phyloP scores from a whole-genome alignment of 345 rosid genomes.

The Theobroma cacao region DNA sequence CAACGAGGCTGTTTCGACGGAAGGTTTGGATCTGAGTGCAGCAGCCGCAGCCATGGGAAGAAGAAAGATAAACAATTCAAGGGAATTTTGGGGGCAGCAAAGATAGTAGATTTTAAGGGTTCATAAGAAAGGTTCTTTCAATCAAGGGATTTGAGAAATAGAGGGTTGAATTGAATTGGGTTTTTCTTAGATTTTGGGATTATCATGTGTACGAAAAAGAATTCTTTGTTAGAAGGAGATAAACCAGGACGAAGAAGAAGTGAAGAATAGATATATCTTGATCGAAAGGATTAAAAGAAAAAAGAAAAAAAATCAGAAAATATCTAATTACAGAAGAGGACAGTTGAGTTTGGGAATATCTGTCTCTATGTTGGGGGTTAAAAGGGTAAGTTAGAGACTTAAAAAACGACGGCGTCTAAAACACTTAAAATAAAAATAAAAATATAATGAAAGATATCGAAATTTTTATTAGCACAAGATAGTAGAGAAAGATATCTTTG shows the following conservation, averaged over 20 bases:
- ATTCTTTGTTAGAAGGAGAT: not conserved
- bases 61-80: constrained; percentile 3
- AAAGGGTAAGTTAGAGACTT: not conserved
- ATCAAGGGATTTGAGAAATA: constrained; percentile 2
- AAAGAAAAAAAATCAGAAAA: not conserved
- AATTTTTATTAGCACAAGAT: too few species aligned
- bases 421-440: not conserved
- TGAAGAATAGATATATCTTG: not conserved
- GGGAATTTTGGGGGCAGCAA: not conserved
- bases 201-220: not conserved
- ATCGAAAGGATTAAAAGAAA: not conserved
- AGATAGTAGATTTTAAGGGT: not conserved
- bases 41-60: constrained; percentile 54
- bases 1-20: constrained; percentile 56
- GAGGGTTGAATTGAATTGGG: constrained; percentile 16
- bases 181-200: constrained; percentile 2
- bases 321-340: not conserved
- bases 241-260: not conserved
- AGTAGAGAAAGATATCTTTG: not conserved
- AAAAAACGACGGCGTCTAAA: not conserved
- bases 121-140: constrained; percentile 7
- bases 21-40: constrained; percentile 64
- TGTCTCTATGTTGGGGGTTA: not conserved
- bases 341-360: not conserved
- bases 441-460: not conserved